phyloP scores from a whole-genome alignment of 768 basidiomycete species.

The Podaxis sp. region DNA sequence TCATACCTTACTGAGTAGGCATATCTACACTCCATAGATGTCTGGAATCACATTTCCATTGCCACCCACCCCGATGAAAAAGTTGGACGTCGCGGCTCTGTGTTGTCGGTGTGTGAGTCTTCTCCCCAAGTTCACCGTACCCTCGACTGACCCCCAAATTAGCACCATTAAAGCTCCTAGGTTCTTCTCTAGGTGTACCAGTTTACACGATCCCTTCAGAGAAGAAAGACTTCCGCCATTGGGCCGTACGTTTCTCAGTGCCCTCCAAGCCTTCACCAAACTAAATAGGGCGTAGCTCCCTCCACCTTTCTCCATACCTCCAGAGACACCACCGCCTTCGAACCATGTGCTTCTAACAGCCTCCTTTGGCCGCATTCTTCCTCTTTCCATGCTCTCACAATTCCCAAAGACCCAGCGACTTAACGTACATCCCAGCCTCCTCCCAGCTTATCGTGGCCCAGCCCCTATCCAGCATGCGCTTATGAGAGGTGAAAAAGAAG shows the following conservation, averaged over 20 bases:
- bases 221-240: constrained; percentile 56
- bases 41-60: constrained; percentile 67
- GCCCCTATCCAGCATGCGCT: constrained; percentile 87
- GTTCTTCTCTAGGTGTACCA: constrained; percentile 46
- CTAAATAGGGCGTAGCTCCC: constrained; percentile 23
- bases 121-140: not conserved
- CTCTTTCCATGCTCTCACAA: constrained; percentile 49
- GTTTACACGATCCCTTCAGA: constrained; percentile 58
- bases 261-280: not conserved
- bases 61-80: constrained; percentile 69
- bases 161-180: constrained; percentile 73
- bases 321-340: constrained; percentile 21
- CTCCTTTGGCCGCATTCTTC: constrained; percentile 87
- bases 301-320: constrained; percentile 31
- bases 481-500: constrained; percentile 57
- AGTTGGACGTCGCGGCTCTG: constrained; percentile 57
- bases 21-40: constrained; percentile 44
- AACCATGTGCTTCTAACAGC: constrained; percentile 76
- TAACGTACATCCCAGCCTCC: constrained; percentile 87
- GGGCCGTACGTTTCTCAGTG: constrained; percentile 44
- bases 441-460: constrained; percentile 86
- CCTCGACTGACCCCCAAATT: not conserved
- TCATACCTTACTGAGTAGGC: constrained; percentile 11
- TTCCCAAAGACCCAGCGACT: constrained; percentile 60
- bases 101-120: constrained; percentile 51